Base-by-base conservation (phyloP, 2,329 filamentous ascomycete genomes). In the Onygenales sp. region DNA sequence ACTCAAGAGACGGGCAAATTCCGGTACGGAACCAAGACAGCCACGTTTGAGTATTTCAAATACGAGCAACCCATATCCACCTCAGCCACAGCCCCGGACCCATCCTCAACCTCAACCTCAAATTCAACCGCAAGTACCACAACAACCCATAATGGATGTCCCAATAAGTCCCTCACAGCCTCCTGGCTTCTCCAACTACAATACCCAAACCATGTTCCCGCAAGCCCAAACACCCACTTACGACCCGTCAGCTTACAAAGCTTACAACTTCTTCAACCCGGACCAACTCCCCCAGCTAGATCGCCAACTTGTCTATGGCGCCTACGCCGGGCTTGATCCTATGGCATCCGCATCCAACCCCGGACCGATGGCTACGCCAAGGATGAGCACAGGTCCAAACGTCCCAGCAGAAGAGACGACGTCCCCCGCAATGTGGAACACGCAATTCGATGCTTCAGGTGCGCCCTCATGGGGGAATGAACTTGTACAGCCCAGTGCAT, bases 271-370 rank as follows among this genome's bases (percentile, higher is more conserved):
- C 53, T 60, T 69, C 51, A 65, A 67, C 11, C 61, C 67, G 36
- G 69, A 72, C 48, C 68, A 71, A 51, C 72, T 89, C 31, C 83
- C 85, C 8, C 83, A 87, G 56, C 78, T 92, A 11, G 86, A 91
- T 61, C 78, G 86, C 2, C 86, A 89, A 62, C 81, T 90, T 58
- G 84, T 89, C 1, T 88, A 89, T 57, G 84, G 83, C 39, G 85
- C 84, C 1, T 92, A 90, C 63, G 75, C 76, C 7, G 78, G 74
- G 33, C 67, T 81, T 61, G 70, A 83, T 66, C 71, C 71, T 5
- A 63, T 63, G 14, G 60, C 67, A 21, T 47, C 63, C 56, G 31
- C 35, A 32, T 44, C 33, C 17, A 38, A 32, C 43, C 33, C 42
- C 13, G 10, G 43, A 31, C 2, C 42, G 13, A 43, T 27, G 31